phyloP scores from a whole-genome alignment of 345 rosid genomes.

The Moricandia arvensis region DNA sequence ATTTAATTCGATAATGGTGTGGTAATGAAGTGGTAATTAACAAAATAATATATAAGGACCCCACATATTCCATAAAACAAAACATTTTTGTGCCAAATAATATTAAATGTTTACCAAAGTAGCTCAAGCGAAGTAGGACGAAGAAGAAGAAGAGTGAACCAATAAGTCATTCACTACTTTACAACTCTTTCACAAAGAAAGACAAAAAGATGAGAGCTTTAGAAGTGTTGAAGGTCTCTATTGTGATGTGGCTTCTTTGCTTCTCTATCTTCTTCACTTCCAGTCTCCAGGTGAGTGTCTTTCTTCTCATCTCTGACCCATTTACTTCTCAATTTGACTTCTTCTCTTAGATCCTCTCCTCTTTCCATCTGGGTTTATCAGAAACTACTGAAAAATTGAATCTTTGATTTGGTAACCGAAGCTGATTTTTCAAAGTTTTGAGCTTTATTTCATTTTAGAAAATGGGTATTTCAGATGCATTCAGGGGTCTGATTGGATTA shows the following conservation, averaged over 20 bases:
- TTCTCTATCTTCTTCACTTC: conserved; percentile 36
- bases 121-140: conserved; percentile 1
- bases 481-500: conserved; percentile 5
- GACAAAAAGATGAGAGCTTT: conserved; percentile 23
- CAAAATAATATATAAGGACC: conserved; percentile 8
- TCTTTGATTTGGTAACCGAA: not conserved
- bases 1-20: conserved; percentile 21
- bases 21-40: conserved; percentile 12
- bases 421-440: not conserved
- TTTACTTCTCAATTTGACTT: conserved; percentile 15
- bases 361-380: conserved; percentile 32
- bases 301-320: conserved; percentile 3
- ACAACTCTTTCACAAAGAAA: not conserved
- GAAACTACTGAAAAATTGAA: conserved; percentile 19
- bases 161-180: conserved; percentile 18
- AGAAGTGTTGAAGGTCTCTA: conserved; percentile 30
- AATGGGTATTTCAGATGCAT: not conserved
- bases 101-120: conserved; percentile 28
- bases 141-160: not conserved
- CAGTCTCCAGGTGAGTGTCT: conserved; percentile 46
- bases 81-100: conserved; percentile 10
- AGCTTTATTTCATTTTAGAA: not conserved
- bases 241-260: conserved; percentile 41
- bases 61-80: conserved; percentile 20
- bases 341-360: not conserved